Conservation (phyloP, 495 filamentous ascomycete genomes). For the Talaromyces borbonicus region DNA sequence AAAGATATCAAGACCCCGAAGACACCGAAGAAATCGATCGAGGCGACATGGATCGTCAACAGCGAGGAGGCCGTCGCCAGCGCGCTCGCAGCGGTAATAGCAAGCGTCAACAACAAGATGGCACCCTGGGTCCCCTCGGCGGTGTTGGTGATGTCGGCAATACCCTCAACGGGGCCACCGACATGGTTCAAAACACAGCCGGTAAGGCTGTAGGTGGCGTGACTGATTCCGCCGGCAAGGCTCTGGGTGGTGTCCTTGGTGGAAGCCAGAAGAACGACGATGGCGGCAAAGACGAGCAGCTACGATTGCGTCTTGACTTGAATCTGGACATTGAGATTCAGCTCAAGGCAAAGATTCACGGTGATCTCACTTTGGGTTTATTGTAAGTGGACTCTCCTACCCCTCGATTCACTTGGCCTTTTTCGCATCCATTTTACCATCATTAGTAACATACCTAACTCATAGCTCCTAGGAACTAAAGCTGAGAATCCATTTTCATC, state of each 20-base stretch:
- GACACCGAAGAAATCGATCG: conserved; percentile 27
- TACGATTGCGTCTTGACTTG: conserved; percentile 68
- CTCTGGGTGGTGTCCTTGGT: conserved; percentile 41
- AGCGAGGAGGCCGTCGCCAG: conserved; percentile 19
- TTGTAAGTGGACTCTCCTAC: conserved; percentile 50
- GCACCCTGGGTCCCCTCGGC: conserved; percentile 43
- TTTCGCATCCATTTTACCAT: background rate
- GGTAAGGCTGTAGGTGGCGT: conserved; percentile 49
- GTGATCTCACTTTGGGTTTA: conserved; percentile 76
- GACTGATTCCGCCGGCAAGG: conserved; percentile 47
- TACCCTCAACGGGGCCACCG: conserved; percentile 26
- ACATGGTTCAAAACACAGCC: conserved; percentile 55
- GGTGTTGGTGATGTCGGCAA: conserved; percentile 44
- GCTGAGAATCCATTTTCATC: background rate
- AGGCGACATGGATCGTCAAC: conserved; percentile 27
- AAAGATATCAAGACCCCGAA: conserved; percentile 19
- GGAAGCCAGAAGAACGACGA: conserved; percentile 27
- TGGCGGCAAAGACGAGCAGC: conserved; percentile 55
- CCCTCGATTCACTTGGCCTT: background rate
- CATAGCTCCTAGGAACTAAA: conserved; percentile 9
- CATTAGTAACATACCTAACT: conserved; percentile 9
- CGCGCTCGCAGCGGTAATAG: conserved; percentile 31
- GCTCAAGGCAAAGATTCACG: conserved; percentile 86
- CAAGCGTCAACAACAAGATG: conserved; percentile 29
- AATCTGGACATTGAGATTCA: conserved; percentile 86